phyloP scores from a whole-genome alignment of 2,329 filamentous ascomycete species.

The Ascosphaera apis region DNA sequence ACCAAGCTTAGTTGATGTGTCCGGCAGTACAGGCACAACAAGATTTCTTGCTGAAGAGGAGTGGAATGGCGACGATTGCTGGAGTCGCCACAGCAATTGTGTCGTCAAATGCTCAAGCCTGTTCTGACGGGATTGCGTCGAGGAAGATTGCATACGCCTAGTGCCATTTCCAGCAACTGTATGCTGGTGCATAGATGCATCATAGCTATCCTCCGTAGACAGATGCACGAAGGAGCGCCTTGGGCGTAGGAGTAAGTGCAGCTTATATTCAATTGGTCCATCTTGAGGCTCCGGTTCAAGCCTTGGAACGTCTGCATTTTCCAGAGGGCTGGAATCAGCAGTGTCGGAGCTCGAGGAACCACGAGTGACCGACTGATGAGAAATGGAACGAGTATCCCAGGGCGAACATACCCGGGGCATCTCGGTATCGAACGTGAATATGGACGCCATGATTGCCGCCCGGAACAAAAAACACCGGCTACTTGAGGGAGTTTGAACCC shows the following conservation, averaged over 20 bases:
- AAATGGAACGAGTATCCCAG: slow-evolving; percentile 37
- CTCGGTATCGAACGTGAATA: slow-evolving; percentile 86
- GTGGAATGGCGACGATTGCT: slow-evolving; percentile 86
- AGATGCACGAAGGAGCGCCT: slow-evolving; percentile 49
- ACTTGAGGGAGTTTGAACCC: not conserved
- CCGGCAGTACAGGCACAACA: slow-evolving; percentile 51
- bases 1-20: slow-evolving; percentile 35
- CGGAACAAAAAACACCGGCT: not conserved
- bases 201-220: slow-evolving; percentile 33
- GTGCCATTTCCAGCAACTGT: slow-evolving; percentile 12
- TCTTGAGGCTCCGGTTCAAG: slow-evolving; percentile 80
- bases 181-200: slow-evolving; percentile 8
- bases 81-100: slow-evolving; percentile 78
- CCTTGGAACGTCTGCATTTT: slow-evolving; percentile 45
- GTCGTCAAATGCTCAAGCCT: slow-evolving; percentile 81
- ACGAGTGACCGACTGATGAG: slow-evolving; percentile 23
- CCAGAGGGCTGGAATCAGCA: slow-evolving; percentile 16
- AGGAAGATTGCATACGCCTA: slow-evolving; percentile 23
- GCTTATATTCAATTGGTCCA: slow-evolving; percentile 87
- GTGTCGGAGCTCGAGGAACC: slow-evolving; percentile 18
- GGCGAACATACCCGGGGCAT: slow-evolving; percentile 75
- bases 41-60: slow-evolving; percentile 53
- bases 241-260: slow-evolving; percentile 66
- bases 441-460: slow-evolving; percentile 47
- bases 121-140: slow-evolving; percentile 52